A percentile compares a stretch with the other conserved stretches of the same genome.
These are phyloP conservation scores for Penicillium sp. DNA, from an alignment of 2,329 filamentous ascomycete species.

Conservation along the genomic window DNA sequence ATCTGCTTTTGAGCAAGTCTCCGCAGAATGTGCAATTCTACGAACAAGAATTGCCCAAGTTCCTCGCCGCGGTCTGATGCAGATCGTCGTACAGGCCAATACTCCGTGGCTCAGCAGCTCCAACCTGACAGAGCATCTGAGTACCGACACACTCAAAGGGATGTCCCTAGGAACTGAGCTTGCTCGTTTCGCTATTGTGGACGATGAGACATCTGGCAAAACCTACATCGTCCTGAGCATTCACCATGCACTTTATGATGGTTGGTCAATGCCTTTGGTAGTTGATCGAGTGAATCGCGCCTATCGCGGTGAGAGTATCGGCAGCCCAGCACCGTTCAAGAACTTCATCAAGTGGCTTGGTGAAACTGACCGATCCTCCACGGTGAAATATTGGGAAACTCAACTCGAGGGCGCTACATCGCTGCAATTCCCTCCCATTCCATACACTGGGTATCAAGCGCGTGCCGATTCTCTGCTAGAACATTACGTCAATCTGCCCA, in stretches of 20 bases:
- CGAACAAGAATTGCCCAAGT: conserved; percentile 36
- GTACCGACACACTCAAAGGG: background rate
- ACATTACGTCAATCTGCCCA: conserved; percentile 26
- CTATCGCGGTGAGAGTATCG: conserved; percentile 17
- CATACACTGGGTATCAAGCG: conserved; percentile 49
- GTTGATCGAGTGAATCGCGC: conserved; percentile 28
- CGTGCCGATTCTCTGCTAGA: conserved; percentile 31
- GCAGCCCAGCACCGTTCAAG: conserved; percentile 39
- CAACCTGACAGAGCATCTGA: background rate
- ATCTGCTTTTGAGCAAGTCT: conserved; percentile 31
- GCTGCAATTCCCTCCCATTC: conserved; percentile 50
- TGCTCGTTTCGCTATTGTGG: background rate
- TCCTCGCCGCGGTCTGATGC: conserved; percentile 13
- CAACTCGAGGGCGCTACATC: conserved; percentile 44
- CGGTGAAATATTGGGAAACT: conserved; percentile 49
- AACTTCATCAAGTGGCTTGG: conserved; percentile 51
- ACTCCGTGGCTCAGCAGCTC: background rate
- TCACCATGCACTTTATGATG: conserved; percentile 44
- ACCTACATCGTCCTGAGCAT: conserved; percentile 23
- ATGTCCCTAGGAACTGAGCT: conserved; percentile 2
- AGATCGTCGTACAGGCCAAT: conserved; percentile 22
- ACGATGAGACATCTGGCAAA: background rate
- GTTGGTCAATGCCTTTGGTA: conserved; percentile 36
- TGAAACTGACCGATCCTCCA: conserved; percentile 38
- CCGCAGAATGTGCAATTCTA: conserved; percentile 36